Conservation (phyloP, 2,329 filamentous ascomycete species). For the Trichoderma cornu-damae region DNA sequence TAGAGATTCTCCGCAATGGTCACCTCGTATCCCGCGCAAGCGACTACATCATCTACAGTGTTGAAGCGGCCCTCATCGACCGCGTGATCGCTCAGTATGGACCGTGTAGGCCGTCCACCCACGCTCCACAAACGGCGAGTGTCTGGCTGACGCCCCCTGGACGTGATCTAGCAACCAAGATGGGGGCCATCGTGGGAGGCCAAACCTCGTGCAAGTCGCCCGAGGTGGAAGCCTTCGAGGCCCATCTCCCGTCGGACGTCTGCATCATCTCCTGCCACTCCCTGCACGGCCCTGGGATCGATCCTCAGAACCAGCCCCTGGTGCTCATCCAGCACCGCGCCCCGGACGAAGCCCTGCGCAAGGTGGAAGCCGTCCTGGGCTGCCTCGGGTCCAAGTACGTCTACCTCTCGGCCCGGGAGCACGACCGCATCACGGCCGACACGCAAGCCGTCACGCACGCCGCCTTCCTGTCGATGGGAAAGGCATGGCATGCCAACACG, state of each 20-base stretch:
- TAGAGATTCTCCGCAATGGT: slow-evolving; percentile 89
- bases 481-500: slow-evolving; percentile 89
- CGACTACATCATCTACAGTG: slow-evolving; percentile 98
- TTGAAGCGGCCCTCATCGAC: slow-evolving; percentile 88
- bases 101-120: slow-evolving; percentile 60
- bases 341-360: slow-evolving; percentile 65
- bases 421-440: slow-evolving; percentile 96
- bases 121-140: not conserved
- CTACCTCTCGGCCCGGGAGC: slow-evolving; percentile 76
- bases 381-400: slow-evolving; percentile 85
- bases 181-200: slow-evolving; percentile 90
- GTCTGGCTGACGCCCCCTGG: not conserved
- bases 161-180: slow-evolving; percentile 69
- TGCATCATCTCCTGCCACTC: slow-evolving; percentile 96
- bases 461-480: slow-evolving; percentile 95
- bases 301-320: slow-evolving; percentile 82
- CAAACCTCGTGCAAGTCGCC: slow-evolving; percentile 98
- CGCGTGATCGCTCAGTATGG: slow-evolving; percentile 82
- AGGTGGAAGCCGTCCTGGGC: slow-evolving; percentile 74
- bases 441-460: slow-evolving; percentile 98
- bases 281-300: slow-evolving; percentile 86
- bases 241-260: slow-evolving; percentile 79
- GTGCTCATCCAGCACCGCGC: slow-evolving; percentile 93
- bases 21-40: slow-evolving; percentile 92
- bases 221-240: slow-evolving; percentile 89